phyloP scores from a whole-genome alignment of 352 stramenopile genomes.

The Phytophthora megakarya region DNA sequence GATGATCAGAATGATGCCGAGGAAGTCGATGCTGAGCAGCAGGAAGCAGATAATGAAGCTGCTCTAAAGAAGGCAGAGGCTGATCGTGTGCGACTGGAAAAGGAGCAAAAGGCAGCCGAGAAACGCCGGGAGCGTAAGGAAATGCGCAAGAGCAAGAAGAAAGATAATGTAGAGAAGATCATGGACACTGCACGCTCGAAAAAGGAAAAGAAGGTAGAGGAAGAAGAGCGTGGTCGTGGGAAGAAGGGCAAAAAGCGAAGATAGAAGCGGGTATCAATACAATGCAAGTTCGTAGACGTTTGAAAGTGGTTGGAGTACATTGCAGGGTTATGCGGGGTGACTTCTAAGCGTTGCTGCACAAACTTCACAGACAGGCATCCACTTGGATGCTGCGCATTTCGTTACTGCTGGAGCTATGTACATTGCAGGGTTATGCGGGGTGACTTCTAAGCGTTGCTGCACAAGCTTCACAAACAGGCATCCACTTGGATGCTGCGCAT shows the following conservation, averaged over 20 bases:
- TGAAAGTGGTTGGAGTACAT: neutral
- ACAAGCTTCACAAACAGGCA: conserved; percentile 76
- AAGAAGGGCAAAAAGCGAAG: conserved; percentile 50
- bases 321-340: conserved; percentile 22
- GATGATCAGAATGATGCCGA: conserved; percentile 17
- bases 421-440: conserved; percentile 12
- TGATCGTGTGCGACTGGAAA: conserved; percentile 62
- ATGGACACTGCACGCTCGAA: conserved; percentile 51
- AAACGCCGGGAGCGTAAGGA: conserved; percentile 84
- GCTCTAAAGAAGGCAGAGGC: conserved; percentile 41
- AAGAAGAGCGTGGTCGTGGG: conserved; percentile 37
- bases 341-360: conserved; percentile 58
- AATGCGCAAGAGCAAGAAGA: conserved; percentile 81
- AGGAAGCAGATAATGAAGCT: conserved; percentile 41
- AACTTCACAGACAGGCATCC: conserved; percentile 78
- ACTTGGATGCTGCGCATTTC: conserved; percentile 85
- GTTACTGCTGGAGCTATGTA: conserved; percentile 54
- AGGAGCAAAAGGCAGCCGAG: conserved; percentile 78
- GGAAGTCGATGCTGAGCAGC: conserved; percentile 28
- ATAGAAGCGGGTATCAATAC: conserved; percentile 17
- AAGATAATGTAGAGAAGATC: conserved; percentile 79
- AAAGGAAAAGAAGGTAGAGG: conserved; percentile 40
- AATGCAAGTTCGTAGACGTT: conserved; percentile 5
- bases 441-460: conserved; percentile 50
- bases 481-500: conserved; percentile 85